Base-by-base conservation (phyloP, 805 yeast genomes). In the Kazachstania viticola region DNA sequence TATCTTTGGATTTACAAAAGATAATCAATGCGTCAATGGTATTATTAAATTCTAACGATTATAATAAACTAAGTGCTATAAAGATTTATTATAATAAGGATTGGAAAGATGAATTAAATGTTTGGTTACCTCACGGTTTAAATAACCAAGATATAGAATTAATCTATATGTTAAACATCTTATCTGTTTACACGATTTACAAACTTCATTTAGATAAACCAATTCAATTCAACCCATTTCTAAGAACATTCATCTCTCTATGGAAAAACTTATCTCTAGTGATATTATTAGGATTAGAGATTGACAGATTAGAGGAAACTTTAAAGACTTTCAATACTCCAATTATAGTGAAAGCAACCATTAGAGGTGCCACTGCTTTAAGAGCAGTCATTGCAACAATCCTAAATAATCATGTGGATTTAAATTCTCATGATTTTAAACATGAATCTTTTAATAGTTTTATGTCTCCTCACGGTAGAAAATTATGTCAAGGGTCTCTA, bases 231-330 rank as follows among this genome's bases (percentile, higher is more conserved):
- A 77, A 77, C 44, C 91, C 91, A 14, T 80, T 75, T 44, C 46
- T 73, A 29, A 68, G 69, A 14, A 61, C 65, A 29, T 68, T 75
- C 37, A 55, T 77, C 8, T 69, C 71, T 29, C 46, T 72, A 5
- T 80, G 91, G 88, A 75, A 76, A 42, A 65, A 70, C 26, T 71
- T 73, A 43, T 75, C 85, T 2, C 66, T 65, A 36, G 63, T 75
- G 3, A 64, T 79, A 1, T 51, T 71, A 8, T 52, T 73, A 6
- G 82, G 83, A 0, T 53, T 79, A 5, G 80, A 75, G 42, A 64
- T 72, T 21, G 79, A 73, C 44, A 51, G 77, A 38, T 64, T 65
- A 33, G 77, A 69, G 45, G 63, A 59, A 27, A 48, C 49, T 4
- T 54, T 55, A 18, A 61, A 48, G 25, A 48, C 54, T 4, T 54